These are phyloP conservation scores for Lactarius hatsudake DNA, from an alignment of 768 basidiomycete species.

Conservation along the genomic window DNA sequence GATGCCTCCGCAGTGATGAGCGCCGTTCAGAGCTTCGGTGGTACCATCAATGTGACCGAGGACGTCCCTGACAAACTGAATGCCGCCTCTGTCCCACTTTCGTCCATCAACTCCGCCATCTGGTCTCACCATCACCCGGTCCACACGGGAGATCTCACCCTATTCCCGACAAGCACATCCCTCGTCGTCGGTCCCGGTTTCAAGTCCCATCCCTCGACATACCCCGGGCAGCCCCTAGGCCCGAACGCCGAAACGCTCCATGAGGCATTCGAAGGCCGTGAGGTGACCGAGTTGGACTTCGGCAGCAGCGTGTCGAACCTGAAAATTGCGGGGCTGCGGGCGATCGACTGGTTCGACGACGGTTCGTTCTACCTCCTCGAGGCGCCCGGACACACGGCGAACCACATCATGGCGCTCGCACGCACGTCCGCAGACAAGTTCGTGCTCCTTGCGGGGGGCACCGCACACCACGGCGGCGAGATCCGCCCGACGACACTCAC, in stretches of 20 bases:
- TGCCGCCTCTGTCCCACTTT: not conserved
- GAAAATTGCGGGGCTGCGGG: not conserved
- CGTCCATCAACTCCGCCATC: not conserved
- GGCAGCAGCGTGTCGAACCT: not conserved
- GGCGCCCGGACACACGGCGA: not conserved
- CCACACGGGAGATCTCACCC: not conserved
- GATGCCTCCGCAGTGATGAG: not conserved
- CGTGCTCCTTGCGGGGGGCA: not conserved
- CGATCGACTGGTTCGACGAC: not conserved
- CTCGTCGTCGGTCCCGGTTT: slow-evolving; percentile 7
- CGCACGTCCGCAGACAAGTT: not conserved
- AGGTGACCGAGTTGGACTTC: not conserved
- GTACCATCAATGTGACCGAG: not conserved
- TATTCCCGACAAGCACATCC: not conserved
- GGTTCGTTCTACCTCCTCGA: not conserved
- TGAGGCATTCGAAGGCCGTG: not conserved
- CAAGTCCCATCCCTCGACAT: not conserved
- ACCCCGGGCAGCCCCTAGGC: not conserved
- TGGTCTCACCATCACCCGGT: slow-evolving; percentile 3
- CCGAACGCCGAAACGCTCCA: not conserved
- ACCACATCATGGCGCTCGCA: not conserved
- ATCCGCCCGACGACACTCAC: not conserved
- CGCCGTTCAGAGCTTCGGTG: not conserved
- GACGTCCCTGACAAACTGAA: not conserved
- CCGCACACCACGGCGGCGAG: not conserved